Base-by-base conservation (phyloP, 1,139 yeast species). In the Kodamaea suecica region DNA sequence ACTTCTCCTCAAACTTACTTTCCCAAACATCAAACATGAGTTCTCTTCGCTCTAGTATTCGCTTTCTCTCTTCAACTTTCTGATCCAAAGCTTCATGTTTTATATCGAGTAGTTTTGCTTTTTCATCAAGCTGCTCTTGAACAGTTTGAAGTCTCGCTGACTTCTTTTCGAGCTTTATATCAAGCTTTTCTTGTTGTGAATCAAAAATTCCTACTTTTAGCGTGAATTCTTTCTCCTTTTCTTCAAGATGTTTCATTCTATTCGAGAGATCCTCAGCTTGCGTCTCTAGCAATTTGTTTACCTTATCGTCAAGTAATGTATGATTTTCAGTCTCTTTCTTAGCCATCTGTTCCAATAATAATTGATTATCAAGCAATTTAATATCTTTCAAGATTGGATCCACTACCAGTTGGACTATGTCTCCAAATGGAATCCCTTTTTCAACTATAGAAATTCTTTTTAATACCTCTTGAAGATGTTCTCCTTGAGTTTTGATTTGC, bases 151-250 rank as follows among this genome's bases (percentile, higher is more conserved):
- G 8, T 13, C 7, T n/a, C 10, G 24, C 20, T 19, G 24, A 23
- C 17, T 27, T 33, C 12, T 30, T 31, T 5, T 33, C 35, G 3
- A 31, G 24, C n/a, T 31, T 28, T 17, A 25, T 4, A 4, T 25
- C 28, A 13, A 25, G 14, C 17, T 25, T 25, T 13, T 13, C 28
- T 4, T 11, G 16, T 5, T 23, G n/a, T n/a, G n/a, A n/a, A 7
- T 23, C 26, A 10, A 23, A 23, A 6, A n/a, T 23, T 10, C 12
- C 26, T 6, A 26, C n/a, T 17, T n/a, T 26, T 7, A 11, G 17
- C 6, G 6, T 5, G 8, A 26, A 15, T 26, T 26, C 17, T 5
- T n/a, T 9, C 7, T 26, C 29, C 13, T 17, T 26, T 26, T 5
- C 17, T 13, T 14, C 4, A 24, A 24, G 10, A 9, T 24, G n/a